Evolutionary conservation across 2,329 filamentous ascomycete genomes (phyloP), one percentile per base, ranked within the genome.

Genomic region (Tolypocladium album): DNA sequence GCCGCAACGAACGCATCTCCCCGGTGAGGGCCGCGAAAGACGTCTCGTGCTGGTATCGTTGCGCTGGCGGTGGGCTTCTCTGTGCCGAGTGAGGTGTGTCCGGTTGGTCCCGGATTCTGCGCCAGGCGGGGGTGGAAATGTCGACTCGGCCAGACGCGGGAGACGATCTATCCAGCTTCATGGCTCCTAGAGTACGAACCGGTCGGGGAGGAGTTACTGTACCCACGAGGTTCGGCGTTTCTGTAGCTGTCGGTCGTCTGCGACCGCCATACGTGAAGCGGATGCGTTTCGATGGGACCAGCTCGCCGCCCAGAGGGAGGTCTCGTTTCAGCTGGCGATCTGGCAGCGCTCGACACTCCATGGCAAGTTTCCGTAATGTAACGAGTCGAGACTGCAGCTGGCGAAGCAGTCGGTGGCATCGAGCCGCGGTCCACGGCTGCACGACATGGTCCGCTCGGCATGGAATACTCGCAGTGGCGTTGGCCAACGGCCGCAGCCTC

Each of bases 331-430:
- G 47, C 36, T 59, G 58, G 39, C 47, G 43, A 24, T 60, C 55
- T 22, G 56, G 22, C n/a, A 59, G 58, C 13, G 60, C 58, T 17
- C 55, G 61, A 24, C 66, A 62, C 53, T 71, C 63, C 57, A 66
- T 45, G 58, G 67, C 65, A 12, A 76, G 67, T 52, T 72, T 75
- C 42, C 74, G 72, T 7, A 81, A 66, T 2, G 71, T 67, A n/a
- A 69, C 65, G 31, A 81, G 64, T 12, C 78, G 74, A 9, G 75
- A 72, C 38, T 79, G 72, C 0, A 82, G 66, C 40, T 79, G 79
- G 3, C 78, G 76, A 22, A 82, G 71, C 7, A 80, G 66, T 2
- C 78, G 72, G 56, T 77, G 74, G 53, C 79, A 82, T 59, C 78
- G 70, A 57, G 76, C 73, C 6, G 79, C 76, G 5, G 77, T 81